phyloP scores from a whole-genome alignment of 306 rosid species.

The Luffa acutangula region DNA sequence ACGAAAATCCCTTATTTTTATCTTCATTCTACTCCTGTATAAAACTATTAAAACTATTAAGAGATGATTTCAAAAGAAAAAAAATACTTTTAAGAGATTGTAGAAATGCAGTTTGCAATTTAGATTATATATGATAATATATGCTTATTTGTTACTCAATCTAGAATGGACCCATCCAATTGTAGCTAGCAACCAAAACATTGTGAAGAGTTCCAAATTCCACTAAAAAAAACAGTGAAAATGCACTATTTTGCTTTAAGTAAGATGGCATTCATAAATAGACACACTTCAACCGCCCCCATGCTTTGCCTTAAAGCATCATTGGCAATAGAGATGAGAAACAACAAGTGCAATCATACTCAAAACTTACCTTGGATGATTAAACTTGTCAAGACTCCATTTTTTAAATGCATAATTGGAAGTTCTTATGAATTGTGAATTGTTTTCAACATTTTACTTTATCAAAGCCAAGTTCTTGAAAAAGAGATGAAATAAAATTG shows the following conservation, averaged over 20 bases:
- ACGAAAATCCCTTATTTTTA: no score
- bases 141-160: neutral
- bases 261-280: neutral
- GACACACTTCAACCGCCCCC: neutral
- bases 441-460: no score
- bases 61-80: no score
- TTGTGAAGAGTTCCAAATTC: neutral
- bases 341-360: neutral
- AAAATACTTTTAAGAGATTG: no score
- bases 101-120: neutral
- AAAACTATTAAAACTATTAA: no score
- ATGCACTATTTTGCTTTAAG: neutral
- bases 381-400: neutral
- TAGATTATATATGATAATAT: neutral
- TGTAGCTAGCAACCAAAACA: neutral
- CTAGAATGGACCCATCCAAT: neutral
- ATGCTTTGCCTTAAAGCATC: constrained; percentile 5
- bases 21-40: no score
- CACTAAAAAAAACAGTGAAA: neutral
- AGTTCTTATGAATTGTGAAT: no score
- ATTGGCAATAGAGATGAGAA: neutral
- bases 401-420: neutral
- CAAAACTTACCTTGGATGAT: neutral
- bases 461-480: no score
- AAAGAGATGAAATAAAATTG: no score